Evolutionary conservation across 495 filamentous ascomycete species (phyloP), one percentile per base, ranked within the genome.

Genomic region (Xylaria castorea): DNA sequence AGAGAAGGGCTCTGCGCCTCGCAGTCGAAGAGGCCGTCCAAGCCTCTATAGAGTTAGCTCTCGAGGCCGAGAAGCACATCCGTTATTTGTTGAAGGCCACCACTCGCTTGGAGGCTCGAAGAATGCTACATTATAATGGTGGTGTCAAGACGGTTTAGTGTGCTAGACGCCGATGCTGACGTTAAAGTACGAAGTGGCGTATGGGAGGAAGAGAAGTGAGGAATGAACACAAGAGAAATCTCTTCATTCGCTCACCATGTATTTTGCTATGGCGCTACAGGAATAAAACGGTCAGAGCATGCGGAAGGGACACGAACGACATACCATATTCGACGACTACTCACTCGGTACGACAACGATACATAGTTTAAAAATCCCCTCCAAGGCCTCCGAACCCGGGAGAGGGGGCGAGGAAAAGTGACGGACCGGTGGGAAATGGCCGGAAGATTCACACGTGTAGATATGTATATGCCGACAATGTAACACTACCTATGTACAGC

Each of bases 1-100:
- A 83, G 78, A 82, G 89, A 40, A 80, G 85, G 71, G 82, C 25
- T 16, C 42, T 53, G 44, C n/a, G 34, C 60, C 60, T 70, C 22
- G 30, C 60, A 9, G 11, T 48, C 61, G 20, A 34, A 8, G 48
- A 32, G 20, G 44, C 40, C 20, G 18, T 36, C 4, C 40, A 12
- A n/a, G 71, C 68, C 8, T 75, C 73, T 46, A 75, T 74, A 64
- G 6, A 32, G 67, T 42, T 77, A 60, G 20, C 42, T 12, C 22
- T 53, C 36, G 71, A 57, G n/a, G n/a, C n/a, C n/a, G n/a, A n/a
- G n/a, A n/a, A n/a, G n/a, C n/a, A n/a, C n/a, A n/a, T n/a, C n/a
- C n/a, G n/a, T n/a, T n/a, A n/a, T n/a, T n/a, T 16, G 71, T 61
- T 18, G 75, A 76, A 66, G 70, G 73, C 73, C 58, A 1, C 76